These are phyloP conservation scores for Lasiosphaeria ovina DNA, from an alignment of 495 filamentous ascomycete species.

Conservation along the genomic window DNA sequence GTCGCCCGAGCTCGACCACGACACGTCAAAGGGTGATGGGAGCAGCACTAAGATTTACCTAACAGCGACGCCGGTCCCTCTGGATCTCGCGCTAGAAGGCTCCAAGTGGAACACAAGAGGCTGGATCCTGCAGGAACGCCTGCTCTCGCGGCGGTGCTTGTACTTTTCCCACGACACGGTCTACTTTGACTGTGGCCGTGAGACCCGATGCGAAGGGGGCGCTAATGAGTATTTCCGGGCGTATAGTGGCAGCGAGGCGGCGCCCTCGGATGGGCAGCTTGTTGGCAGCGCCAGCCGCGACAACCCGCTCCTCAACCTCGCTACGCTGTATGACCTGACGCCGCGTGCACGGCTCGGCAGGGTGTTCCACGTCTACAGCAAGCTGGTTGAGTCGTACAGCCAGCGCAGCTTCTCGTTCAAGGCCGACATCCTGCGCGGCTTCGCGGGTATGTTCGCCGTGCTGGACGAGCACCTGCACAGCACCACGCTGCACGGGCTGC, in stretches of 20 bases:
- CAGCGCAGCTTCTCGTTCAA: too few species aligned
- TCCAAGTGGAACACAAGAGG: background rate
- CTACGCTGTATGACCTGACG: too few species aligned
- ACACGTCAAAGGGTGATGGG: too few species aligned
- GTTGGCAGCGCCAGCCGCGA: too few species aligned
- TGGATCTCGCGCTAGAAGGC: background rate
- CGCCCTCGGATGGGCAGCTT: background rate
- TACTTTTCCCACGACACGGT: background rate
- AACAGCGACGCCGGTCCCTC: background rate
- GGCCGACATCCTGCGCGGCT: too few species aligned
- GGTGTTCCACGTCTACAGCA: too few species aligned
- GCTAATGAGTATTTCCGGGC: background rate
- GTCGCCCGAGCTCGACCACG: background rate
- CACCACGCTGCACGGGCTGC: too few species aligned
- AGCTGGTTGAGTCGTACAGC: too few species aligned
- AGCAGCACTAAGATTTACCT: background rate
- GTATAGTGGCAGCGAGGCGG: background rate
- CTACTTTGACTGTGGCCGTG: background rate
- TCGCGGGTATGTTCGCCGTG: too few species aligned
- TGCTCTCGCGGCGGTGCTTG: background rate
- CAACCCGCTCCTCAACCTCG: too few species aligned
- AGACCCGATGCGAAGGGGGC: background rate
- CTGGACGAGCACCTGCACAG: too few species aligned
- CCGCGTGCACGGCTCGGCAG: too few species aligned
- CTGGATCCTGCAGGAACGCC: background rate